Evolutionary conservation across 768 basidiomycete genomes (phyloP), one percentile per base, ranked within the genome.

Genomic region (Pulveroboletus sp.): DNA sequence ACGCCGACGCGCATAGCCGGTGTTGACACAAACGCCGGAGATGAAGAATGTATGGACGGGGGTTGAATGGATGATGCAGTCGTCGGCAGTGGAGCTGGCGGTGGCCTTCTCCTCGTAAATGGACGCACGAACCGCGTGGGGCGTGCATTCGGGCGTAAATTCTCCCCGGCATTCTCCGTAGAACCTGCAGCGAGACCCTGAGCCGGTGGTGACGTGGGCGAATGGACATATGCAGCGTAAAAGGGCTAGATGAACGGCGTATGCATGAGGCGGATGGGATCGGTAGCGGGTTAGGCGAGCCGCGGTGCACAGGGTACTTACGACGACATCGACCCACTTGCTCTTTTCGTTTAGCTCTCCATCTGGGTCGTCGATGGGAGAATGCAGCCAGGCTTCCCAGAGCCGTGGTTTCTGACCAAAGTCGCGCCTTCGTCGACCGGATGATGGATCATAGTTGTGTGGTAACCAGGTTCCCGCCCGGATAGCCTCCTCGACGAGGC

Each of bases 391-490:
- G 19, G 60, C 47, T 23, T 69, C 69, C 63, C 61, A 71, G 7
- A 69, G 39, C 5, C 40, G 53, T 1, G 67, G 67, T 25, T 66
- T 68, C 47, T 69, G 55, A 6, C 67, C 65, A 19, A 69, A 23
- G 6, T 61, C 63, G 19, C 67, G 53, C 41, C 63, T 45, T 38
- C 63, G 40, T 7, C 67, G 43, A 3, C 56, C 60, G 6, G 43
- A 5, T 12, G 45, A 11, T 1, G 61, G 43, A 19, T 56, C 53
- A 16, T 52, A 47, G 27, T 41, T 54, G n/a, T 50, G 23, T 12
- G 78, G 75, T 10, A 78, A 51, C 76, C 80, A 84, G 7, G 82
- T 81, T 9, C 84, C 84, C 49, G 81, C 79, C 20, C 76, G 71
- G 53, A 85, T 84, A 16, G 82, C 83, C 51, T 85, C 81, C 44